Conservation (phyloP, 331 rosid species). For the Quercus phellos region DNA sequence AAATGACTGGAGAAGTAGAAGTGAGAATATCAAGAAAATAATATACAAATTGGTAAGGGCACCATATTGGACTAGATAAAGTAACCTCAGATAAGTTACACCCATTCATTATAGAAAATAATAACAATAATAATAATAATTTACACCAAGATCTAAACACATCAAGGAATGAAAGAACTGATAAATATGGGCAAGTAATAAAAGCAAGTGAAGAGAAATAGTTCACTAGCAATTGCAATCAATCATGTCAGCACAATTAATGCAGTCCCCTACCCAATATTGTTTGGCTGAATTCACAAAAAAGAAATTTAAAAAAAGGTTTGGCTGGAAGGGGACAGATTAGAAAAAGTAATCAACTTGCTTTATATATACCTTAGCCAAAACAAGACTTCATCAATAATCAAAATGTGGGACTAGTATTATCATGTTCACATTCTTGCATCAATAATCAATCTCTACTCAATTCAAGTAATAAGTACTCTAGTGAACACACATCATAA, state of each 20-base stretch:
- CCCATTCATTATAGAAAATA: no score
- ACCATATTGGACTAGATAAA: not conserved
- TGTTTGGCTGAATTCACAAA: no score
- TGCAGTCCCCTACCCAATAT: not conserved
- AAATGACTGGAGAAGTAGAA: conserved; percentile 58
- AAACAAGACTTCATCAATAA: not conserved
- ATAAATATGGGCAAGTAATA: not conserved
- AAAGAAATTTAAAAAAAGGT: no score
- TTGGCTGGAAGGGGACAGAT: not conserved
- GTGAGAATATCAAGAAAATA: conserved; percentile 28
- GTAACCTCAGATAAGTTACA: not conserved
- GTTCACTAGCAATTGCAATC: not conserved
- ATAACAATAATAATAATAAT: no score
- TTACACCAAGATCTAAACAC: not conserved
- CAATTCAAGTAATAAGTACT: not conserved
- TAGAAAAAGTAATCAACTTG: no score
- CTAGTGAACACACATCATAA: no score
- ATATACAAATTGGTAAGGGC: not conserved
- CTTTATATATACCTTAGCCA: not conserved
- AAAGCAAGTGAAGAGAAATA: not conserved
- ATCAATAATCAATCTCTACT: not conserved
- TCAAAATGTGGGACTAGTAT: not conserved
- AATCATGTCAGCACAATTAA: not conserved
- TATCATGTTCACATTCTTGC: not conserved
- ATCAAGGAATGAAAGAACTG: conserved; percentile 8